Percentiles rank a stretch among this genome's conserved stretches.
Conservation (phyloP, 2,329 filamentous ascomycete species). For the Clonostachys rosea region DNA sequence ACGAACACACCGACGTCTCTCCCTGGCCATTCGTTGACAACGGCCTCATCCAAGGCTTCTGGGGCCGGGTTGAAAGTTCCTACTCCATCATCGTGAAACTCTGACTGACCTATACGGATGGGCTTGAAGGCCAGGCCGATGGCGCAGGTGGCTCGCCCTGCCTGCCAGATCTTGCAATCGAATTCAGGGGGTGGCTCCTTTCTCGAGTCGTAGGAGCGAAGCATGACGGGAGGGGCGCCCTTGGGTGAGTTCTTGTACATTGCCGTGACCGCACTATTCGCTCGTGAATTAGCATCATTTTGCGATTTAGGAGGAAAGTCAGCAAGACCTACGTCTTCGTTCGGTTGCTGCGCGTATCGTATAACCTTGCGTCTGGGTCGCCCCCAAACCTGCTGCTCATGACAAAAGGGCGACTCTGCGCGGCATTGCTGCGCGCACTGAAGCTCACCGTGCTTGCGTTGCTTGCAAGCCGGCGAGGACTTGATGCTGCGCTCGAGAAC, state of each 20-base stretch:
- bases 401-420: constrained; percentile 44
- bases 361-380: constrained; percentile 81
- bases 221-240: constrained; percentile 62
- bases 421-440: constrained; percentile 59
- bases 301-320: too few relatives aligned
- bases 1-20: constrained; percentile 89
- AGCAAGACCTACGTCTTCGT: constrained; percentile 74
- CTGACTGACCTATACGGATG: constrained; percentile 86
- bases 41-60: constrained; percentile 81
- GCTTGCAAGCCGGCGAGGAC: constrained; percentile 60
- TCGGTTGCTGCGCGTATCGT: constrained; percentile 78
- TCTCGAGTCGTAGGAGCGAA: constrained; percentile 93
- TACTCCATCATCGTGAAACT: constrained; percentile 88
- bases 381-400: constrained; percentile 58
- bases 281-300: background rate
- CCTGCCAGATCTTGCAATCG: constrained; percentile 95
- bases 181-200: constrained; percentile 88
- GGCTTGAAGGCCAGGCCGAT: constrained; percentile 94
- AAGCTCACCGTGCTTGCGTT: constrained; percentile 82
- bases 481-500: constrained; percentile 31
- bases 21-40: constrained; percentile 91
- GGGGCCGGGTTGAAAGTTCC: constrained; percentile 91
- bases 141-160: constrained; percentile 87
- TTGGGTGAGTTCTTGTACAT: constrained; percentile 79
- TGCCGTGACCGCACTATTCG: constrained; percentile 74